Evolutionary conservation across 2,329 filamentous ascomycete species (phyloP).

Genomic region (Macroventuria anomochaeta): DNA sequence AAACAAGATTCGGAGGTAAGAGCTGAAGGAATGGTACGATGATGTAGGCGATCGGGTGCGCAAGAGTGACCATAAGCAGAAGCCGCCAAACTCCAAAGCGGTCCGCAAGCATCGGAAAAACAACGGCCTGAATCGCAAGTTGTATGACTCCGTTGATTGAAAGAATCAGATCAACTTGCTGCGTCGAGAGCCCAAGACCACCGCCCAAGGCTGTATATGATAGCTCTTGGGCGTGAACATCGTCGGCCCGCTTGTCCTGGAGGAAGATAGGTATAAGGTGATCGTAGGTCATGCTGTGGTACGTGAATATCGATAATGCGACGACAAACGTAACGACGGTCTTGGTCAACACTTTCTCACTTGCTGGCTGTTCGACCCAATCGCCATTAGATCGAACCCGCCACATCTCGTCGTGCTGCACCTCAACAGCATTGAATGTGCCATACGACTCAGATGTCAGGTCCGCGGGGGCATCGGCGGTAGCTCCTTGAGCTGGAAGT

Average conservation of each 20-base stretch:
- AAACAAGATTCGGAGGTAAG: conserved; percentile 61
- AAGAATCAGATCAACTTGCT: conserved; percentile 72
- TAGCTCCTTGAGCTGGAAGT: conserved; percentile 75
- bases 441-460: conserved; percentile 81
- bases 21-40: conserved; percentile 72
- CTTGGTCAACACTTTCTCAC: conserved; percentile 62
- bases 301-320: conserved; percentile 89
- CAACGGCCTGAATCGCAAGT: conserved; percentile 72
- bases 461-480: conserved; percentile 74
- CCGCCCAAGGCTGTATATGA: conserved; percentile 55
- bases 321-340: conserved; percentile 77
- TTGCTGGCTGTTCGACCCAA: conserved; percentile 40
- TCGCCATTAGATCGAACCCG: conserved; percentile 57
- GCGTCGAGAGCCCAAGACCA: conserved; percentile 69
- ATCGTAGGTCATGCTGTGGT: conserved; percentile 95
- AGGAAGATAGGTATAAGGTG: conserved; percentile 92
- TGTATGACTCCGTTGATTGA: conserved; percentile 74
- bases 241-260: conserved; percentile 69
- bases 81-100: conserved; percentile 71
- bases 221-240: conserved; percentile 39
- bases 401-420: conserved; percentile 62
- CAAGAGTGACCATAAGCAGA: conserved; percentile 68
- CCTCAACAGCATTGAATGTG: conserved; percentile 68
- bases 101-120: conserved; percentile 71
- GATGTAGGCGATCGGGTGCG: conserved; percentile 72